Conservation (phyloP, 2,329 filamentous ascomycete species). For the Trichophyton simii region DNA sequence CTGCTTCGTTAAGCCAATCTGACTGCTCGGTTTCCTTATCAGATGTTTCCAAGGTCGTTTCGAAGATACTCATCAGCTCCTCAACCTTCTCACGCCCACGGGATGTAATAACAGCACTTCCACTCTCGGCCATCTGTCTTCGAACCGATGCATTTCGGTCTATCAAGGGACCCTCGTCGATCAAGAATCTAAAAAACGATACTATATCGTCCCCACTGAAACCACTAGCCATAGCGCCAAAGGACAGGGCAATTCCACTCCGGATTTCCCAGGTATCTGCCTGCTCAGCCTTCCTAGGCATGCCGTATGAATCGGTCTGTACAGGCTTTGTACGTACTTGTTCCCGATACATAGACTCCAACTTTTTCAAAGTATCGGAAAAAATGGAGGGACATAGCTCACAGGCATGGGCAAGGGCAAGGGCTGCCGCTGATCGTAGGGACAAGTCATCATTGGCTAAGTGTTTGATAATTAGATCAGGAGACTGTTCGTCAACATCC, state of each 20-base stretch:
- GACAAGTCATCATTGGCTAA: constrained; percentile 68
- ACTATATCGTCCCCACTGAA: constrained; percentile 60
- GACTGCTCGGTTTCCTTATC: constrained; percentile 69
- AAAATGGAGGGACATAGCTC: constrained; percentile 49
- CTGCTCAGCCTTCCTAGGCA: constrained; percentile 79
- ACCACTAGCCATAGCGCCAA: constrained; percentile 63
- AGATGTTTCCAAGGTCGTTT: constrained; percentile 71
- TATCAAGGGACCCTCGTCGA: constrained; percentile 74
- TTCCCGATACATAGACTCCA: constrained; percentile 62
- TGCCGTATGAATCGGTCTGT: constrained; percentile 82
- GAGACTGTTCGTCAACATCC: constrained; percentile 51
- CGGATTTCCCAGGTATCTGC: constrained; percentile 84
- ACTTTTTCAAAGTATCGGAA: constrained; percentile 46
- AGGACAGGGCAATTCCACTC: constrained; percentile 77
- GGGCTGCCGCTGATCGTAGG: constrained; percentile 69
- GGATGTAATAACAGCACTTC: constrained; percentile 63
- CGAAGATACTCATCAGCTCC: constrained; percentile 82
- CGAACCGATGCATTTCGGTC: constrained; percentile 68
- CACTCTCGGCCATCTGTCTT: constrained; percentile 82
- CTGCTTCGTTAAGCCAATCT: constrained; percentile 89
- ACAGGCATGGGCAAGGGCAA: constrained; percentile 65
- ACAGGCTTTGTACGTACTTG: constrained; percentile 72
- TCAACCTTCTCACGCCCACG: constrained; percentile 77
- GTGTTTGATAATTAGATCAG: constrained; percentile 60
- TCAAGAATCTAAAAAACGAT: constrained; percentile 70